phyloP scores from a whole-genome alignment of 2,329 filamentous ascomycete genomes.

The Alternaria tenuissima region DNA sequence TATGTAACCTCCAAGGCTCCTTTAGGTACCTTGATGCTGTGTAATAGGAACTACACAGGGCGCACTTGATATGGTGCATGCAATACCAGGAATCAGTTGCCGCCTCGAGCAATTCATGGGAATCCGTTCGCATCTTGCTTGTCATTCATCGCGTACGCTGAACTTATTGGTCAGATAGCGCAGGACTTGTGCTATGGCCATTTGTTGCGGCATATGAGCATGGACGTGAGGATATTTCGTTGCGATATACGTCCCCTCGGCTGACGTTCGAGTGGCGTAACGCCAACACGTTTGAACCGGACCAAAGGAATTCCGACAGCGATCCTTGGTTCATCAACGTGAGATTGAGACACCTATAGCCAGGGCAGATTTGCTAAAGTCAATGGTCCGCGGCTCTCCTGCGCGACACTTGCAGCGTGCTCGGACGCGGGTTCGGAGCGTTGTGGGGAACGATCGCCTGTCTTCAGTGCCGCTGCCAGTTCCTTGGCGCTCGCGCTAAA shows the following conservation, averaged over 20 bases:
- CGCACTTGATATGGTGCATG: too few species aligned
- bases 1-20: too few species aligned
- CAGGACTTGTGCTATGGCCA: too few species aligned
- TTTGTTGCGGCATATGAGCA: too few species aligned
- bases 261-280: too few species aligned
- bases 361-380: neutral
- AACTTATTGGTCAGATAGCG: too few species aligned
- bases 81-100: rapidly evolving
- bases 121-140: rapidly evolving
- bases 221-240: too few species aligned
- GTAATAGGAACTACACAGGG: too few species aligned
- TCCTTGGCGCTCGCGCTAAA: neutral
- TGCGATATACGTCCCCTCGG: too few species aligned
- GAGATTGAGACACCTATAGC: neutral
- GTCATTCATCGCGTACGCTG: too few species aligned
- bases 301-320: neutral
- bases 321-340: neutral
- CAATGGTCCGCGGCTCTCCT: neutral
- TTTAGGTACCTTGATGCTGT: too few species aligned
- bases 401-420: neutral
- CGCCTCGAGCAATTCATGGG: rapidly evolving
- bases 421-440: neutral
- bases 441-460: constrained; percentile 3
- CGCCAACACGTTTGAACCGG: neutral
- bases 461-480: neutral